Evolutionary conservation across 2,329 filamentous ascomycete genomes (phyloP).

Genomic region (Penicillium sp.): DNA sequence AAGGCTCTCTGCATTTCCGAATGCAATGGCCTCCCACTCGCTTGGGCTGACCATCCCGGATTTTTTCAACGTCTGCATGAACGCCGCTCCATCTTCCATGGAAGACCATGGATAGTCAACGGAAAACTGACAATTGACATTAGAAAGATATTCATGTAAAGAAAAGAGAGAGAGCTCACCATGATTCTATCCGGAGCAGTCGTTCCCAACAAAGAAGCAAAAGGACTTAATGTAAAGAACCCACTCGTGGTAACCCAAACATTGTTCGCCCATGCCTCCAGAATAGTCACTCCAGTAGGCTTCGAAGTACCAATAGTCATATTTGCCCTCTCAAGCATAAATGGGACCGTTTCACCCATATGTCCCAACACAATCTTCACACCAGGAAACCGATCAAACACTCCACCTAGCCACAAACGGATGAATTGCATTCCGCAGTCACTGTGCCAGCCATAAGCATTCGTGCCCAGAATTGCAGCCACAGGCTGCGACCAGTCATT

Average conservation of each 20-base stretch:
- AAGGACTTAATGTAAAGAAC: neutral
- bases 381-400: neutral
- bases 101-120: neutral
- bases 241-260: neutral
- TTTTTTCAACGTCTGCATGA: neutral
- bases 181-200: neutral
- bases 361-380: neutral
- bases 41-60: neutral
- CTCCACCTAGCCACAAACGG: neutral
- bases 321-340: neutral
- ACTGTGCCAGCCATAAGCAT: neutral
- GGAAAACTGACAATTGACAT: neutral
- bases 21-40: neutral
- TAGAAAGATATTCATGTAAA: neutral
- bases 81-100: neutral
- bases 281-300: neutral
- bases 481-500: neutral
- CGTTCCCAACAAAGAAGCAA: neutral
- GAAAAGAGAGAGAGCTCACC: neutral
- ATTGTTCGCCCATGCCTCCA: neutral
- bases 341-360: neutral
- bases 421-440: neutral
- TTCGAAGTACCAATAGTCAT: too few species aligned
- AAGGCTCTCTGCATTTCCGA: neutral
- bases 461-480: neutral